A percentile compares a stretch with the other conserved stretches of the same genome.
Evolutionary conservation across 257 asterid genomes (phyloP).

Genomic region (Euphrasia confusa): DNA sequence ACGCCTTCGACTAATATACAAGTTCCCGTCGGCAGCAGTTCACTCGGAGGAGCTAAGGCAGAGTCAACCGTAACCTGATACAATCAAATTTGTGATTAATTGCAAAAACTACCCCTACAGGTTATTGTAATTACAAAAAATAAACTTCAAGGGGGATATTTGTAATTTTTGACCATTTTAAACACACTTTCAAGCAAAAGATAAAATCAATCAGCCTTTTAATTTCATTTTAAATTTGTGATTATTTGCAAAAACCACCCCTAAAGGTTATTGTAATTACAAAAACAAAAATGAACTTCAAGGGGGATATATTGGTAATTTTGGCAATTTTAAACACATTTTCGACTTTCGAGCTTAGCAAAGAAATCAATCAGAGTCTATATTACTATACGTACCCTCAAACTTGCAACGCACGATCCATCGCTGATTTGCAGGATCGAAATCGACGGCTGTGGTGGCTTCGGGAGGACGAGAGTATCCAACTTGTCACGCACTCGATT

Average conservation of each 20-base stretch:
- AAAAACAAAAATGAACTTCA: not conserved
- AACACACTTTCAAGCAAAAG: not conserved
- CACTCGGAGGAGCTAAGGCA: constrained; percentile 47
- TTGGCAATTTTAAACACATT: not conserved
- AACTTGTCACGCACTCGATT: constrained; percentile 39
- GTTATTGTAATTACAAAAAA: not conserved
- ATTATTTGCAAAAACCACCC: not conserved
- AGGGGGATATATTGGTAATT: not conserved
- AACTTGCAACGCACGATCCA: constrained; percentile 63
- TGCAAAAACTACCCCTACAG: not conserved
- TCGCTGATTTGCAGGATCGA: constrained; percentile 61
- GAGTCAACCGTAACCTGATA: constrained; percentile 75
- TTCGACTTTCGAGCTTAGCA: not conserved
- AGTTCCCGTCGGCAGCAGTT: constrained; percentile 75
- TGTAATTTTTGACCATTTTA: not conserved
- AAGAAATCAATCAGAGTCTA: no score
- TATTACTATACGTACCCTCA: constrained; percentile 46
- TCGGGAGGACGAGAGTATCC: constrained; percentile 35
- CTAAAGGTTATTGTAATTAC: not conserved
- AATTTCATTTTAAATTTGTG: not conserved
- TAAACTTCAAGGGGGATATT: not conserved
- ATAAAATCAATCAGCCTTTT: not conserved
- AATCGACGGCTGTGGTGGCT: constrained; percentile 48
- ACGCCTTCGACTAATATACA: constrained; percentile 69
- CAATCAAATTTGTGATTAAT: not conserved